Conservation (phyloP, 2,329 filamentous ascomycete species). For the Epichloe glyceriae region DNA sequence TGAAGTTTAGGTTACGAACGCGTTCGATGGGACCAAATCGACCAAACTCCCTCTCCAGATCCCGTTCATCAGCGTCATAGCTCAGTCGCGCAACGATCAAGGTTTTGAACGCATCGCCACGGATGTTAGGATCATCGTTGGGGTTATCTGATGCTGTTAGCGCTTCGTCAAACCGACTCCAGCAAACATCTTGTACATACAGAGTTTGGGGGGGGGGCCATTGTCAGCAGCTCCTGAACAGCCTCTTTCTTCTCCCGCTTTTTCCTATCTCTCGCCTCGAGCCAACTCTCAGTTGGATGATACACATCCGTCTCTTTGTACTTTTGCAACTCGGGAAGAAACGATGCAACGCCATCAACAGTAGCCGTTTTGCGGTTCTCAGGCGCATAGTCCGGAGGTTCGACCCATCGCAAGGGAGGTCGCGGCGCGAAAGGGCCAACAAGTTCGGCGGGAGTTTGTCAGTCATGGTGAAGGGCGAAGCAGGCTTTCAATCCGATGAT, state of each 20-base stretch:
- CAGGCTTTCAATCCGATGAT: not conserved
- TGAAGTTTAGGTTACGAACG: constrained; percentile 34
- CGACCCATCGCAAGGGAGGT: constrained; percentile 80
- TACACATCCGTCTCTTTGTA: constrained; percentile 71
- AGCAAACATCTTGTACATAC: constrained; percentile 28
- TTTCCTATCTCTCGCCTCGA: constrained; percentile 73
- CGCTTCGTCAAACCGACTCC: not conserved
- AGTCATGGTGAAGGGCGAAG: constrained; percentile 50
- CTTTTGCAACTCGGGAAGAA: constrained; percentile 57
- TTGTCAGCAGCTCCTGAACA: constrained; percentile 48
- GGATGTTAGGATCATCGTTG: constrained; percentile 70
- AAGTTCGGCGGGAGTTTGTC: constrained; percentile 91
- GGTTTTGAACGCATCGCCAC: constrained; percentile 90
- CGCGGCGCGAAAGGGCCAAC: constrained; percentile 91
- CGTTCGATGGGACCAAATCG: constrained; percentile 90
- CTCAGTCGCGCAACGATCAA: constrained; percentile 82
- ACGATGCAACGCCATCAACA: constrained; percentile 63
- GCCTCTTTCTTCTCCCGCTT: constrained; percentile 66
- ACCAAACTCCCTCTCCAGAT: constrained; percentile 86
- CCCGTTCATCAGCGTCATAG: constrained; percentile 79
- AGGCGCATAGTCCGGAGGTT: constrained; percentile 68
- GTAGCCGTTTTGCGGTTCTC: constrained; percentile 66
- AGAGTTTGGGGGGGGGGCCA: constrained; percentile 50
- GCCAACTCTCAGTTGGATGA: constrained; percentile 80
- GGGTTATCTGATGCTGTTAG: constrained; percentile 53